Base-by-base conservation (phyloP, 441 rosid species). In the Hura crepitans region DNA sequence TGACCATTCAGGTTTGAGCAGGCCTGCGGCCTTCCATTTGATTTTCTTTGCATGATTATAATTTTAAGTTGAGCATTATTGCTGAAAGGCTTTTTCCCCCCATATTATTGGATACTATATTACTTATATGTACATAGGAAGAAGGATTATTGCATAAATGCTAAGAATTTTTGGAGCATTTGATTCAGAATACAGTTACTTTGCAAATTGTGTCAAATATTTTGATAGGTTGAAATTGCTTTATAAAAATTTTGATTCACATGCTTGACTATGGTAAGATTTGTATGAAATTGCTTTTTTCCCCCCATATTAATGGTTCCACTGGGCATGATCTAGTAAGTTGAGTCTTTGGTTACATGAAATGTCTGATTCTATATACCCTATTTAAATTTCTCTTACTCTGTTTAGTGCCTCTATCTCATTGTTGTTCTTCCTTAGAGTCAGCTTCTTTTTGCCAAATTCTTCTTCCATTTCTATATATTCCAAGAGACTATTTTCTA, bases 221-320 rank as follows among this genome's bases (percentile, higher is more conserved):
- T 62, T 37, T 49, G 23, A 27, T 12, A n/a, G 27, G 8, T 62
- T n/a, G 28, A 62, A 25, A 28, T 28, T 51, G 13, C 42, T 17
- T 50, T 33, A 17, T 4, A 6, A 49, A 61, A 27, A n/a, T n/a
- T n/a, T n/a, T n/a, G n/a, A n/a, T n/a, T 37, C 8, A 10, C 20
- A 11, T 12, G 66, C 49, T 62, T 62, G 66, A 22, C 45, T 62
- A 39, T 13, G 14, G 14, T 55, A 33, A 55, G 60, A 55, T 55
- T 30, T 55, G 60, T 55, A 25, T 25, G 60, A 31, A 23, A 30
- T 55, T 55, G 27, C n/a, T n/a, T n/a, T n/a, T n/a, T n/a, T n/a
- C n/a, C n/a, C n/a, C n/a, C n/a, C 47, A 18, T 33, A 18, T 60
- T 47, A 60, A n/a, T 0, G 58, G 12, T 53, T 25, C 27, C 27